These are phyloP conservation scores for Wallacemonas sp. DNA, from an alignment of 208 protist species.

Conservation along the genomic window DNA sequence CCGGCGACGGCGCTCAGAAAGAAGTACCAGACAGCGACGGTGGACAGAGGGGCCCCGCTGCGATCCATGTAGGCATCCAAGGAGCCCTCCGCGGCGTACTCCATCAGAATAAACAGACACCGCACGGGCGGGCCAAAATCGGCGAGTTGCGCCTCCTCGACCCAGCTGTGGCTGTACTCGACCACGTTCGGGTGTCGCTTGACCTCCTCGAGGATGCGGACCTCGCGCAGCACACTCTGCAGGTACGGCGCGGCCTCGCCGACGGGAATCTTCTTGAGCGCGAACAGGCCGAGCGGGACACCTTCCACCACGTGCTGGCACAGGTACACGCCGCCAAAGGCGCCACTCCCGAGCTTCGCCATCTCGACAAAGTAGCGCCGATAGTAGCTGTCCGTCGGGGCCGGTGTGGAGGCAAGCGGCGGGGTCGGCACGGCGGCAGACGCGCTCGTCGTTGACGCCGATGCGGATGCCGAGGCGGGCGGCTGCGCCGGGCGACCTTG, in stretches of 20 bases:
- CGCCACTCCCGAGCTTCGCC: slow-evolving; percentile 79
- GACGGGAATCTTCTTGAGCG: slow-evolving; percentile 92
- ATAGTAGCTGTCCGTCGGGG: slow-evolving; percentile 69
- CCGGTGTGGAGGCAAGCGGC: neutral
- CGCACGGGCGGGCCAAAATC: slow-evolving; percentile 91
- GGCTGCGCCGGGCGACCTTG: neutral
- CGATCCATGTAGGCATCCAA: slow-evolving; percentile 82
- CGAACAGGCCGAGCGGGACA: slow-evolving; percentile 78
- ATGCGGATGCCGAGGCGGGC: neutral
- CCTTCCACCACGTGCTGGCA: slow-evolving; percentile 87
- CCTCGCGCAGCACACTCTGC: slow-evolving; percentile 79
- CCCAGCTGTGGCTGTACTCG: slow-evolving; percentile 92
- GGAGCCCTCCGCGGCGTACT: slow-evolving; percentile 86
- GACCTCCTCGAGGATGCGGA: slow-evolving; percentile 85
- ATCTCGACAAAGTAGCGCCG: slow-evolving; percentile 82
- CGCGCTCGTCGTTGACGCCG: neutral
- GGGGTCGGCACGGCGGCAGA: slow-evolving; percentile 5
- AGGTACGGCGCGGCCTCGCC: slow-evolving; percentile 82
- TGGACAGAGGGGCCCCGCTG: slow-evolving; percentile 67
- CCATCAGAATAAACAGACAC: slow-evolving; percentile 92
- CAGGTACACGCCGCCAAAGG: slow-evolving; percentile 87
- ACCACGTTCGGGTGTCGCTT: slow-evolving; percentile 88
- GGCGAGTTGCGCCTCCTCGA: slow-evolving; percentile 75
- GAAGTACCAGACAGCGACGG: slow-evolving; percentile 89
- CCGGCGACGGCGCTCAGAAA: slow-evolving; percentile 83